Evolutionary conservation across 2,329 filamentous ascomycete genomes (phyloP), one percentile per base, ranked within the genome.

Genomic region (Beauveria caledonica): DNA sequence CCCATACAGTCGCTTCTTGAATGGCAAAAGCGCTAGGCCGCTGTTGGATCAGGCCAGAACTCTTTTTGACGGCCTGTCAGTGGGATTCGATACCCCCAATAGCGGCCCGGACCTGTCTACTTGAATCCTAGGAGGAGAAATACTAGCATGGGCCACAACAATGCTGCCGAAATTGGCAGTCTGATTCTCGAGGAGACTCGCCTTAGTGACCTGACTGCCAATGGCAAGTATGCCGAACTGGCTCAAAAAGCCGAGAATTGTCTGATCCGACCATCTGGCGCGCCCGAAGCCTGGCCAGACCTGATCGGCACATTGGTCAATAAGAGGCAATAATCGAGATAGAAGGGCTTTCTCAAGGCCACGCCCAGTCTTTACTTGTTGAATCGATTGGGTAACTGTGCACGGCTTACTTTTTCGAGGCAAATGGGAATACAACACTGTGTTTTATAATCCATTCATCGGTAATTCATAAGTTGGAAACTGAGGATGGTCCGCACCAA

Each of bases 141-240:
- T 45, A 79, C 80, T 48, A 78, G 79, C 3, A 73, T 79, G 0
- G 73, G 70, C 0, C 82, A 78, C 9, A 95, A 91, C 70, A 87
- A 87, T 8, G 76, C 95, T 40, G 91, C 91, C 15, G 89, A 87
- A 2, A 84, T 86, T 25, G 91, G 91, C 25, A 90, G 89, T 1
- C 75, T 96, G 36, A 84, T 93, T 0, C 79, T 96, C 1, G 92
- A 96, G 75, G 96, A 90, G 90, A 89, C 87, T 2, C 88, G 82
- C 8, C 80, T 96, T 6, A 87, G 87, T 40, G 90, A 95, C 69
- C 72, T 95, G 56, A 88, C 86, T 0, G 86, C 86, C 0, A 79
- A 92, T 68, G 63, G 72, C 0, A 80, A 81, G 25, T 96, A 94
- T 68, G 87, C 79, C 3, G 65, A 80, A 7, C 76, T 95, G 3